Evolutionary conservation across 257 asterid species (phyloP).

Genomic region (Rubia yunnanensis): DNA sequence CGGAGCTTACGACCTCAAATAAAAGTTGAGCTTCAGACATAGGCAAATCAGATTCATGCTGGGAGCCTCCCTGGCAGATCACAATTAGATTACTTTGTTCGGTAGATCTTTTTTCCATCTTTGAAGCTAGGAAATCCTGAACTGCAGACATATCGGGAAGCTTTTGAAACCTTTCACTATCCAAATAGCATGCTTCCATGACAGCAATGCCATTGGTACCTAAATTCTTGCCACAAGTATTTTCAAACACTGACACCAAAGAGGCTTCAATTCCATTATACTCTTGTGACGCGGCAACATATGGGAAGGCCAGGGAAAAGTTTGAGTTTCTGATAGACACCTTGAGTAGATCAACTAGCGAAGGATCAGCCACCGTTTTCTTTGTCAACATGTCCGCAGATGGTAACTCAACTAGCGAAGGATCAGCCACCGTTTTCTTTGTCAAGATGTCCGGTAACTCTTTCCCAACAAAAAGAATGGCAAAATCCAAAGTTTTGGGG

Average conservation of each 20-base stretch:
- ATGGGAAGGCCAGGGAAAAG: conserved; percentile 83
- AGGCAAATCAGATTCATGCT: conserved; percentile 28
- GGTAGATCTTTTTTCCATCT: neutral
- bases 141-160: too few species aligned
- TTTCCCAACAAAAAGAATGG: conserved; percentile 69
- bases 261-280: conserved; percentile 53
- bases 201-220: conserved; percentile 27
- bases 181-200: conserved; percentile 1
- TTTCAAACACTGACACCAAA: conserved; percentile 65
- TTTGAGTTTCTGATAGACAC: conserved; percentile 69
- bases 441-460: too few species aligned
- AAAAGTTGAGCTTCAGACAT: conserved; percentile 66
- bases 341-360: conserved; percentile 71
- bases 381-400: conserved; percentile 58
- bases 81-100: conserved; percentile 23
- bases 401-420: too few species aligned
- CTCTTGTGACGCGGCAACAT: conserved; percentile 55
- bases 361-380: conserved; percentile 40
- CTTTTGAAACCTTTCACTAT: too few species aligned
- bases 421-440: too few species aligned
- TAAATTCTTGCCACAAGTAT: conserved; percentile 45
- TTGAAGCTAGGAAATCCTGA: too few species aligned
- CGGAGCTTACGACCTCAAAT: conserved; percentile 51
- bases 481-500: conserved; percentile 51
- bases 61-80: conserved; percentile 52